Percentiles rank a stretch among this genome's conserved stretches.
These are phyloP conservation scores for Moniliella sp. DNA, from an alignment of 1,284 basidiomycete genomes.

Conservation along the genomic window DNA sequence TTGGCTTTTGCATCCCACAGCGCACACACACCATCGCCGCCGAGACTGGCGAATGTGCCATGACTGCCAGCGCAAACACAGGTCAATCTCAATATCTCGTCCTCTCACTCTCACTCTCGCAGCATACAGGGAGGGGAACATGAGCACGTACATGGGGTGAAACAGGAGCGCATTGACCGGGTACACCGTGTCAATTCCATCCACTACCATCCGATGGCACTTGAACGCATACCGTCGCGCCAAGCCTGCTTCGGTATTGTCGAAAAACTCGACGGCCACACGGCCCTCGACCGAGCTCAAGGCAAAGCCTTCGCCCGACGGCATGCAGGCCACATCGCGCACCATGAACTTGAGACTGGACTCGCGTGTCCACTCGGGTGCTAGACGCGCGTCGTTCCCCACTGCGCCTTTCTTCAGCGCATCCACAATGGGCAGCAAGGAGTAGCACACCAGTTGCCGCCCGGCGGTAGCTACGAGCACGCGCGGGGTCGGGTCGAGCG, in stretches of 20 bases:
- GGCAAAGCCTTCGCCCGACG: slow-evolving; percentile 79
- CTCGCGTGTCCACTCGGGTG: slow-evolving; percentile 51
- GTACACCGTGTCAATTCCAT: slow-evolving; percentile 91
- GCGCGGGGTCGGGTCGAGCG: slow-evolving; percentile 8
- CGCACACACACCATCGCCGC: slow-evolving; percentile 70
- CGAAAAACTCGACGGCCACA: slow-evolving; percentile 91
- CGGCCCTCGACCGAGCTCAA: slow-evolving; percentile 82
- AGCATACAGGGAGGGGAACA: too few relatives aligned
- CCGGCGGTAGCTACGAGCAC: slow-evolving; percentile 21
- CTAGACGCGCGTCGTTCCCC: slow-evolving; percentile 5
- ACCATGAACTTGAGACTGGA: slow-evolving; percentile 90
- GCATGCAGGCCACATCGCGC: slow-evolving; percentile 68
- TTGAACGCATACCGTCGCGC: slow-evolving; percentile 89
- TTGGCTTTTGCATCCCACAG: slow-evolving; percentile 94
- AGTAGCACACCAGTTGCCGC: slow-evolving; percentile 15
- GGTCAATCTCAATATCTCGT: too few relatives aligned
- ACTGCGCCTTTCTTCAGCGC: slow-evolving; percentile 7
- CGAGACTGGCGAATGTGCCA: slow-evolving; percentile 82
- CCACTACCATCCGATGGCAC: slow-evolving; percentile 71
- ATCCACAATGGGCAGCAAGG: slow-evolving; percentile 7
- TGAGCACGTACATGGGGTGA: slow-evolving; percentile 44
- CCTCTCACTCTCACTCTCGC: too few relatives aligned
- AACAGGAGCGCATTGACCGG: slow-evolving; percentile 86
- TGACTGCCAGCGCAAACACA: slow-evolving; percentile 42
- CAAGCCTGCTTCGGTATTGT: slow-evolving; percentile 52